Percentiles rank a stretch among this genome's conserved stretches.
These are phyloP conservation scores for Curvularia sp. DNA, from an alignment of 2,329 filamentous ascomycete species.

Conservation along the genomic window DNA sequence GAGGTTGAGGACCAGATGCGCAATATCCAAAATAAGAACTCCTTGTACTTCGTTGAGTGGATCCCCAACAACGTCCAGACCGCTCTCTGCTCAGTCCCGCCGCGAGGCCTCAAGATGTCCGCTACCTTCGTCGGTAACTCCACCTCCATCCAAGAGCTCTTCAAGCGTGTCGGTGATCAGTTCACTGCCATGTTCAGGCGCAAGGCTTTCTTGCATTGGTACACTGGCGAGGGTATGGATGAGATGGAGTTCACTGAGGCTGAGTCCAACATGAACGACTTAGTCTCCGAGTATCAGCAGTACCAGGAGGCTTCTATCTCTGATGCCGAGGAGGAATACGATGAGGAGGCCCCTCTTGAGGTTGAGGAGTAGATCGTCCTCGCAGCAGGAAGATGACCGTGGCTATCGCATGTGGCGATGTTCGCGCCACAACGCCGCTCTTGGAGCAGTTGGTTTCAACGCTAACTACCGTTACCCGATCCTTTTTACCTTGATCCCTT, in stretches of 20 bases:
- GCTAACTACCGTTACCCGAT: background rate
- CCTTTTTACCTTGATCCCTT: background rate
- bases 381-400: background rate
- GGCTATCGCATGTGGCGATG: background rate
- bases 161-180: constrained; percentile 99
- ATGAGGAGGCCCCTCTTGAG: constrained; percentile 79
- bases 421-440: background rate
- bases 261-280: constrained; percentile 99
- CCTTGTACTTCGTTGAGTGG: constrained; percentile 99
- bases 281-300: constrained; percentile 99
- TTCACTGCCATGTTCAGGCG: constrained; percentile 99
- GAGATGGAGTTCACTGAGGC: constrained; percentile 99
- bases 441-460: background rate
- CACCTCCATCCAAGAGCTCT: constrained; percentile 99
- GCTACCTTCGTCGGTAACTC: constrained; percentile 99
- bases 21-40: constrained; percentile 99
- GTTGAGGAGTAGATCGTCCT: constrained; percentile 63
- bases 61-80: constrained; percentile 99
- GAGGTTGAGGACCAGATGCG: constrained; percentile 99
- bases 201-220: constrained; percentile 99
- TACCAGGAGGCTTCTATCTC: constrained; percentile 99
- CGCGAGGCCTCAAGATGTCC: constrained; percentile 98
- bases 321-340: constrained; percentile 95
- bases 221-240: constrained; percentile 99
- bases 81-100: constrained; percentile 97